Conservation (phyloP, 1,139 yeast genomes). For the Kluyveromyces marxianus region DNA sequence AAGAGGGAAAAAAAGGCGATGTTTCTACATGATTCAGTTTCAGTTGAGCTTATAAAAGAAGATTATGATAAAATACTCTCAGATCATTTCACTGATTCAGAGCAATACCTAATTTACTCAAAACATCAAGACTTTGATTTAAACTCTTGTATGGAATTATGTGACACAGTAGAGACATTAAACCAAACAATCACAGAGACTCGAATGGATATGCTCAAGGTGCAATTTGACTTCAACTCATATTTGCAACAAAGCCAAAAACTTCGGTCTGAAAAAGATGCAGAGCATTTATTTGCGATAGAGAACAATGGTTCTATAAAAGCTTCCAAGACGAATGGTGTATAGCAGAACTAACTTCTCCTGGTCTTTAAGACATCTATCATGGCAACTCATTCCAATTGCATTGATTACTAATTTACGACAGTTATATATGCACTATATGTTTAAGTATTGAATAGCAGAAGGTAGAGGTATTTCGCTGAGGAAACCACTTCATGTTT, state of each 20-base stretch:
- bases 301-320: too few species aligned
- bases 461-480: too few species aligned
- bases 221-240: constrained; percentile 4
- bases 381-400: too few species aligned
- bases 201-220: constrained; percentile 3
- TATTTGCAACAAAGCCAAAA: neutral
- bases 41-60: constrained; percentile 6
- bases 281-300: neutral
- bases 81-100: constrained; percentile 11
- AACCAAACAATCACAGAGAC: constrained; percentile 7
- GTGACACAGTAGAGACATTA: constrained; percentile 10
- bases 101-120: constrained; percentile 10
- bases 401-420: too few species aligned
- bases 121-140: constrained; percentile 13
- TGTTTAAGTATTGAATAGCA: too few species aligned
- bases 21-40: constrained; percentile 5
- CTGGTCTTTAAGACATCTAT: too few species aligned
- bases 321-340: too few species aligned
- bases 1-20: neutral
- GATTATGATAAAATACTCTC: constrained; percentile 7
- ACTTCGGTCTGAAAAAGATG: neutral
- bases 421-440: too few species aligned
- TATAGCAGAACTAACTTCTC: too few species aligned
- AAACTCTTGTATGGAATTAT: constrained; percentile 12
- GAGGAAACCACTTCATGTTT: too few species aligned